Base-by-base conservation (phyloP, 2,329 filamentous ascomycete genomes). In the Hypoxylon rubiginosum region DNA sequence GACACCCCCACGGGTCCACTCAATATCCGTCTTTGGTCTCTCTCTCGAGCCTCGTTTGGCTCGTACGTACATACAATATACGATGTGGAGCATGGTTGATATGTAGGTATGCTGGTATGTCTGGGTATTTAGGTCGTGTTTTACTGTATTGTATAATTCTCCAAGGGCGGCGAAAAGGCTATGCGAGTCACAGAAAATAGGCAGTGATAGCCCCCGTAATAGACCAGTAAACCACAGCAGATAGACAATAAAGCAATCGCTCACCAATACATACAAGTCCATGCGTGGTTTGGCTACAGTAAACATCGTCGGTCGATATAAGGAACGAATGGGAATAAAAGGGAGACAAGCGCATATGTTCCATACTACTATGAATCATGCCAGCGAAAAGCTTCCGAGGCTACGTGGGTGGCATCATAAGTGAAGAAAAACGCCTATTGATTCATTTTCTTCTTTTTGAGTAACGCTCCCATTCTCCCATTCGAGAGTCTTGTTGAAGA, bases 1-100 rank as follows among this genome's bases (percentile, higher is more conserved):
- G 21, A 46, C 41, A 54, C 73, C 73, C 72, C 73, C 73, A 74
- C 69, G 70, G 65, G 67, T 71, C 73, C 73, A 70, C 68, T 66
- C 69, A 64, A 66, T 67, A 57, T 63, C 56, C 52, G 62, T 62
- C 46, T 59, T 43, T 58, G 64, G 4, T 21, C n/a, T 69, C 58
- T 41, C 39, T 70, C 58, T 69, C 58, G 36, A 64, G 49, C 53
- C 58, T 52, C 63, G 45, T 64, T 52, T 64, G 41, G 54, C n/a
- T 36, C 61, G 21, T 21, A 26, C 34, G 41, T 24, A 24, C 21
- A 24, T 24, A 24, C 21, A 24, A 19, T 51, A 57, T 50, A 41
- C 17, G n/a, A 17, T 54, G 51, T 28, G 17, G 39, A 43, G 36
- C 17, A 52, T 26, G 34, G 50, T 43, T 48, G 55, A 36, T 55